These are phyloP conservation scores for Cordyceps pruinosa DNA, from an alignment of 2,329 filamentous ascomycete species.

Conservation along the genomic window DNA sequence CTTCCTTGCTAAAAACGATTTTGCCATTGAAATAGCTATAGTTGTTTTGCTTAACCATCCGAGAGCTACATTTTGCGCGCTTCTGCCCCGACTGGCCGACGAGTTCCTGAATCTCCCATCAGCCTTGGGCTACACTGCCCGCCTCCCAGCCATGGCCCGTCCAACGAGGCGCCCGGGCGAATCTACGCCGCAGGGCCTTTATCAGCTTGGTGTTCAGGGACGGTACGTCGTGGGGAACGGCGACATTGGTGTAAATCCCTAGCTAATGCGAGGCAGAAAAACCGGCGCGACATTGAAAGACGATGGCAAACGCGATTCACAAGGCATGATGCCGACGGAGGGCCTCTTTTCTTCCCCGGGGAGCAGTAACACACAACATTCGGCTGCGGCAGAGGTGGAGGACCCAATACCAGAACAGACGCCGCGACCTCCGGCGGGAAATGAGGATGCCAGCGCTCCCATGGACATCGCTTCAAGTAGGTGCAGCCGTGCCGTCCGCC, in stretches of 20 bases:
- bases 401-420: neutral
- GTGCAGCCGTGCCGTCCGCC: conserved; percentile 17
- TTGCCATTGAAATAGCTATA: neutral
- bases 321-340: conserved; percentile 85
- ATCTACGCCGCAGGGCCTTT: conserved; percentile 26
- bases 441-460: conserved; percentile 34
- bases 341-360: conserved; percentile 83
- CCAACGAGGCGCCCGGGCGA: conserved; percentile 23
- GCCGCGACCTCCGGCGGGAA: conserved; percentile 18
- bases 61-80: neutral
- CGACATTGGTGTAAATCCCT: neutral
- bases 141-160: conserved; percentile 24
- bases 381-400: neutral
- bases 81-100: neutral
- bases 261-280: conserved; percentile 52
- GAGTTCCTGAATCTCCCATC: neutral
- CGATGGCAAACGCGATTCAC: conserved; percentile 73
- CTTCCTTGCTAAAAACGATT: neutral
- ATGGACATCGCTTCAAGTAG: conserved; percentile 49
- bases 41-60: neutral
- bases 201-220: conserved; percentile 30
- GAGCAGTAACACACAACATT: conserved; percentile 18
- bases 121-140: neutral
- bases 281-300: conserved; percentile 80
- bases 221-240: conserved; percentile 26